A percentile compares a stretch with the other conserved stretches of the same genome.
Evolutionary conservation across 305 asterid species (phyloP).

Genomic region (Solanum hybrid): DNA sequence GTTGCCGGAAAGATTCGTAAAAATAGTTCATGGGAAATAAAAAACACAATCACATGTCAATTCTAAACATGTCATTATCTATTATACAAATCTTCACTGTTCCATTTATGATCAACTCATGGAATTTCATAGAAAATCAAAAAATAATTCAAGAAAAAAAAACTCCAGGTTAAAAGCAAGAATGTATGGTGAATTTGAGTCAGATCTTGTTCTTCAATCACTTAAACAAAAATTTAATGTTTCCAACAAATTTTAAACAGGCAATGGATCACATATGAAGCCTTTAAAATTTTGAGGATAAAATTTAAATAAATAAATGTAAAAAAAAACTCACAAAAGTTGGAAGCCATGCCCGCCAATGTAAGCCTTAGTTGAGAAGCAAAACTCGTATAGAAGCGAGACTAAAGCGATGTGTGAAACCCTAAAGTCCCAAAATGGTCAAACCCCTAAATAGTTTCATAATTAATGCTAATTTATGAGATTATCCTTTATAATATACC

Average conservation of each 20-base stretch:
- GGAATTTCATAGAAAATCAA: neutral
- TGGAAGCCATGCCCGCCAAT: neutral
- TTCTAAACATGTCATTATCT: neutral
- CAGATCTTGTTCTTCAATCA: neutral
- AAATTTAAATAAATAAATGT: neutral
- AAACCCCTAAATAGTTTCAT: neutral
- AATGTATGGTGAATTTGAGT: neutral
- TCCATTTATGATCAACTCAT: neutral
- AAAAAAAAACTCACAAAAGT: neutral
- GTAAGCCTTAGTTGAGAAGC: neutral
- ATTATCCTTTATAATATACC: neutral
- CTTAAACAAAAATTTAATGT: neutral
- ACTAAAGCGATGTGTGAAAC: neutral
- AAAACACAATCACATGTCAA: neutral
- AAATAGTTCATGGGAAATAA: neutral
- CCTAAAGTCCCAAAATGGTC: neutral
- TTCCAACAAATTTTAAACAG: neutral
- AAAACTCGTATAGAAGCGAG: neutral
- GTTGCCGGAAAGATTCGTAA: neutral
- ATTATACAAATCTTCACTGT: neutral
- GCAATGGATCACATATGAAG: neutral
- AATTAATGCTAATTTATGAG: neutral
- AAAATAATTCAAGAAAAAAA: rapidly evolving
- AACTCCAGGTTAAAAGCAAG: neutral
- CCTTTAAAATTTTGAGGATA: neutral